Evolutionary conservation across 2,329 filamentous ascomycete genomes (phyloP).

Genomic region (Claviceps citrina): DNA sequence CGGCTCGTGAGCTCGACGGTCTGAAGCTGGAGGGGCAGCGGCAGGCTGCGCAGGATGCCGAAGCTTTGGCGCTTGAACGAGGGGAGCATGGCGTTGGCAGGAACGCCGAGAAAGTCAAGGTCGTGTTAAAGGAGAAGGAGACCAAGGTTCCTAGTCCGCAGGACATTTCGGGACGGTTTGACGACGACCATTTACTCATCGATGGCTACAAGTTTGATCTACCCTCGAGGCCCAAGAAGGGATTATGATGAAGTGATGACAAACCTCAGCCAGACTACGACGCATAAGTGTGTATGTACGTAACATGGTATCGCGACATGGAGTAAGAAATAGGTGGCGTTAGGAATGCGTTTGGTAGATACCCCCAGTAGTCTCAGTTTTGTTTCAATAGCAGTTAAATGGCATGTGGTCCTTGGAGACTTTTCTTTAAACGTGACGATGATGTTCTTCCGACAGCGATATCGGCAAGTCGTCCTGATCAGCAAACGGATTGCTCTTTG

Average conservation of each 20-base stretch:
- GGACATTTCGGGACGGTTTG: constrained; percentile 15
- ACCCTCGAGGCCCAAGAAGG: constrained; percentile 4
- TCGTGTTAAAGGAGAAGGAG: constrained; percentile 38
- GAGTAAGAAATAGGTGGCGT: not conserved
- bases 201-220: constrained; percentile 35
- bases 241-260: not conserved
- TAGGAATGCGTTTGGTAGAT: not conserved
- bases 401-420: not conserved
- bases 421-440: not conserved
- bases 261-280: not conserved
- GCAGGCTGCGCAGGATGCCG: constrained; percentile 23
- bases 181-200: constrained; percentile 28
- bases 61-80: constrained; percentile 36
- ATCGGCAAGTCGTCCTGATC: too few species aligned
- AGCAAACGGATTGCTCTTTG: too few species aligned
- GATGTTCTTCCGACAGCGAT: too few species aligned
- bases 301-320: not conserved
- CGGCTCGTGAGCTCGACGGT: constrained; percentile 23
- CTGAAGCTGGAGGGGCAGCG: constrained; percentile 30
- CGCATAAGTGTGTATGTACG: not conserved
- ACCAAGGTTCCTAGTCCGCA: constrained; percentile 10
- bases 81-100: constrained; percentile 16
- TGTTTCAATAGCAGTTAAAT: too few species aligned
- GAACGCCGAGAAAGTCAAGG: constrained; percentile 23
- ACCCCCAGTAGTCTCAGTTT: not conserved